Conservation (phyloP, 2,329 filamentous ascomycete genomes). For the Phoma sp. region DNA sequence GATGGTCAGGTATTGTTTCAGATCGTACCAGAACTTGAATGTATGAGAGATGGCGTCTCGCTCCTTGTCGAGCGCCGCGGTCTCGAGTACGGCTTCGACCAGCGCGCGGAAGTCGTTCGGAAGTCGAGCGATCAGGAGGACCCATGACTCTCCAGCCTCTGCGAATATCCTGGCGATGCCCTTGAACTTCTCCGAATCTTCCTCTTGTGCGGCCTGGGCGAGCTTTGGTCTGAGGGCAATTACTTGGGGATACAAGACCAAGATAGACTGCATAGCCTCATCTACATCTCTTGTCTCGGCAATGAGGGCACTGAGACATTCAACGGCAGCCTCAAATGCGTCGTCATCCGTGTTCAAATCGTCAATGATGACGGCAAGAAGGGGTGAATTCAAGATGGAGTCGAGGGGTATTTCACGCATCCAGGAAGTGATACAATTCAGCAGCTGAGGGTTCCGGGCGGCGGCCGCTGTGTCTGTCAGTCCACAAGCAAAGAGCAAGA, state of each 20-base stretch:
- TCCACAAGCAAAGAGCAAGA: not conserved
- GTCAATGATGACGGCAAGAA: constrained; percentile 80
- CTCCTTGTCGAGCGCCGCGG: constrained; percentile 83
- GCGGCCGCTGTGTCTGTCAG: constrained; percentile 62
- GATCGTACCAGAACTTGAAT: constrained; percentile 97
- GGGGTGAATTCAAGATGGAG: constrained; percentile 82
- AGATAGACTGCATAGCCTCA: constrained; percentile 82
- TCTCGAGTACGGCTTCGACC: constrained; percentile 92
- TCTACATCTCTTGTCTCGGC: constrained; percentile 93
- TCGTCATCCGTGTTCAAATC: constrained; percentile 78
- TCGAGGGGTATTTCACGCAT: constrained; percentile 87
- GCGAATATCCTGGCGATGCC: constrained; percentile 89
- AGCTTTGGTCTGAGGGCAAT: constrained; percentile 80
- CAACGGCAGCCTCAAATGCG: constrained; percentile 86
- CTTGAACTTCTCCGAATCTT: constrained; percentile 86
- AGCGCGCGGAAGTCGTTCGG: constrained; percentile 81
- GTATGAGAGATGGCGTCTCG: constrained; percentile 92
- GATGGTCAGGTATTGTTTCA: constrained; percentile 93
- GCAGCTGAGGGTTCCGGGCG: constrained; percentile 83
- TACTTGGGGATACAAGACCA: constrained; percentile 80
- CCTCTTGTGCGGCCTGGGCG: constrained; percentile 73
- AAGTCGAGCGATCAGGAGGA: constrained; percentile 85
- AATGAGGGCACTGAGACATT: constrained; percentile 91
- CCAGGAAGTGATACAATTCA: constrained; percentile 98
- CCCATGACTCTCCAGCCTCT: constrained; percentile 93